Evolutionary conservation across 495 filamentous ascomycete species (phyloP).

Genomic region (Trichocladium uniseriatum): DNA sequence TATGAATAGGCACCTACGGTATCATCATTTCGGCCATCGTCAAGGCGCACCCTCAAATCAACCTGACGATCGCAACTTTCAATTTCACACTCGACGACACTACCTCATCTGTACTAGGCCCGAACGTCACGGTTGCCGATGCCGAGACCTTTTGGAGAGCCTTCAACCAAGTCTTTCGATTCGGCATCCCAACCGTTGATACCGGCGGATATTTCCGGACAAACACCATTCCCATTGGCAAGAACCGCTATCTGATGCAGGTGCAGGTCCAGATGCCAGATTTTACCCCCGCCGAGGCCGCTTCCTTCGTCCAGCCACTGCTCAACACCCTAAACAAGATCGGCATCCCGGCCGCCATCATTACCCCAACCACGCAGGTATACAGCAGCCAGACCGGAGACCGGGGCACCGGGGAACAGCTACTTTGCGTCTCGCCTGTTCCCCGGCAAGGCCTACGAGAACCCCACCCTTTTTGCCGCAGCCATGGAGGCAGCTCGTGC

Average conservation of each 20-base stretch:
- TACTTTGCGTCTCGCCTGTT: conserved; percentile 43
- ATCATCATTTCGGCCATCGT: conserved; percentile 43
- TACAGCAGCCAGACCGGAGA: conserved; percentile 10
- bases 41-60: conserved; percentile 33
- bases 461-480: conserved; percentile 25
- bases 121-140: conserved; percentile 4
- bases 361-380: conserved; percentile 7
- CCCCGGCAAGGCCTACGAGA: conserved; percentile 36
- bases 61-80: conserved; percentile 19
- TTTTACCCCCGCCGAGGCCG: conserved; percentile 10
- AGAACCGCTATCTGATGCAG: conserved; percentile 23
- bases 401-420: conserved; percentile 17
- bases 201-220: conserved; percentile 40
- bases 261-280: conserved; percentile 22
- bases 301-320: conserved; percentile 23
- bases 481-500: conserved; percentile 34
- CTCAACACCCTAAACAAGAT: conserved; percentile 14
- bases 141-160: conserved; percentile 41
- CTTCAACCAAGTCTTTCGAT: conserved; percentile 33
- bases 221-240: conserved; percentile 19
- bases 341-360: conserved; percentile 26
- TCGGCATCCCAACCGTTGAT: conserved; percentile 30
- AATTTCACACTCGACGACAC: conserved; percentile 16
- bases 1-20: conserved; percentile 41
- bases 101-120: conserved; percentile 23